Conservation (phyloP, 106 monocot species). For the Agapanthus africanus region DNA sequence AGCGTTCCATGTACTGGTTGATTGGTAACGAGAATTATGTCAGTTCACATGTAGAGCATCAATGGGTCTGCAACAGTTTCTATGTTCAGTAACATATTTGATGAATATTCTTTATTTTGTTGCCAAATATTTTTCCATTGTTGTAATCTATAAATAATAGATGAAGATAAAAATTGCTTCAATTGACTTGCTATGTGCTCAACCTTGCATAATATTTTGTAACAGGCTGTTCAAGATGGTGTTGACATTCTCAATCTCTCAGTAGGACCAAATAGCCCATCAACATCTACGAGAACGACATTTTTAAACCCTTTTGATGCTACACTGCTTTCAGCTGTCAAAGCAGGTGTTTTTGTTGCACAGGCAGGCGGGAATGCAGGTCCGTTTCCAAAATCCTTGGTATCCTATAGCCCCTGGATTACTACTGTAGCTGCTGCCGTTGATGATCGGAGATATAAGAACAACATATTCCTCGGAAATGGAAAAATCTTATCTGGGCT, state of each 20-base stretch:
- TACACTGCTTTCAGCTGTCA: constrained; percentile 90
- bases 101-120: constrained; percentile 10
- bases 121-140: too few relatives aligned
- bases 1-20: too few relatives aligned
- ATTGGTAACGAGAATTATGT: neutral
- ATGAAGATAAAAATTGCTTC: too few relatives aligned
- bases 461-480: constrained; percentile 76
- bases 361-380: constrained; percentile 99
- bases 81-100: neutral
- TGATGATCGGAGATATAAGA: constrained; percentile 95
- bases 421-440: constrained; percentile 96
- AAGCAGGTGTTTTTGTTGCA: constrained; percentile 96
- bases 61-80: too few relatives aligned
- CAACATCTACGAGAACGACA: constrained; percentile 72
- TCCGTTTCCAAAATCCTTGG: constrained; percentile 87
- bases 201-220: too few relatives aligned
- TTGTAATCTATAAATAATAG: too few relatives aligned
- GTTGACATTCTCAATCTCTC: constrained; percentile 96
- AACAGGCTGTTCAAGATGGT: constrained; percentile 96
- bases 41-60: neutral
- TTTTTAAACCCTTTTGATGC: constrained; percentile 98
- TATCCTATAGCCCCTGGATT: constrained; percentile 98
- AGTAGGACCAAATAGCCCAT: constrained; percentile 94
- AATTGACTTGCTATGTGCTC: too few relatives aligned
- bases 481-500: constrained; percentile 68